Percentiles rank a stretch among this genome's conserved stretches.
Conservation (phyloP, 2,329 filamentous ascomycete genomes). For the Huntiella abstrusa region DNA sequence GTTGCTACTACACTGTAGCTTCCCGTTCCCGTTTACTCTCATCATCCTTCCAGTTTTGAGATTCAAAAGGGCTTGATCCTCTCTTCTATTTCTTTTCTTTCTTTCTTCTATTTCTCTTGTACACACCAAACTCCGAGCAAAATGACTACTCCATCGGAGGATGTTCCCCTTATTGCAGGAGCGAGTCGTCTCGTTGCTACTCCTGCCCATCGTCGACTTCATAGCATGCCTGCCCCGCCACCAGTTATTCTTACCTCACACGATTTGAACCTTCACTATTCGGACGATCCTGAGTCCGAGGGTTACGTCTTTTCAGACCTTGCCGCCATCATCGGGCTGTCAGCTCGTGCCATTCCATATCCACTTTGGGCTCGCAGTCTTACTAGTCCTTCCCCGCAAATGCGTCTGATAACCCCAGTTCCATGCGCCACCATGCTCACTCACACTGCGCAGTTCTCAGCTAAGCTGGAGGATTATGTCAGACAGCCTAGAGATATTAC, state of each 20-base stretch:
- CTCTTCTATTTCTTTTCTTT: too few species aligned
- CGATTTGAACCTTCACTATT: not conserved
- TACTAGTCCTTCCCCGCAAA: not conserved
- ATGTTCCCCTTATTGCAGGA: too few species aligned
- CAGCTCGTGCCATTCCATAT: not conserved
- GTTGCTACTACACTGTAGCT: too few species aligned
- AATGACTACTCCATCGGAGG: too few species aligned
- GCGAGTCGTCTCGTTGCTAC: too few species aligned
- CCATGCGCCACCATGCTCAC: not conserved
- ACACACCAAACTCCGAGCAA: too few species aligned
- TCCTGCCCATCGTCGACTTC: not conserved
- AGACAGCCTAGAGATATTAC: too few species aligned
- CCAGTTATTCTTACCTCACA: not conserved
- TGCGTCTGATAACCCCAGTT: not conserved
- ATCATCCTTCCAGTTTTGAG: too few species aligned
- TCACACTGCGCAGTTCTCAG: not conserved
- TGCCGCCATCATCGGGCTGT: not conserved
- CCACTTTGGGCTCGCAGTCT: not conserved
- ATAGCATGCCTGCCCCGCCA: not conserved
- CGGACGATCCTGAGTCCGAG: not conserved
- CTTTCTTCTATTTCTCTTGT: too few species aligned
- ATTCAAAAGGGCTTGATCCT: too few species aligned
- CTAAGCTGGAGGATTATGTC: too few species aligned
- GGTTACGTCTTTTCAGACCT: slow-evolving; percentile 1
- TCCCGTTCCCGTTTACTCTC: too few species aligned